Conservation (phyloP, 306 rosid species). For the Lagenaria siceraria region DNA sequence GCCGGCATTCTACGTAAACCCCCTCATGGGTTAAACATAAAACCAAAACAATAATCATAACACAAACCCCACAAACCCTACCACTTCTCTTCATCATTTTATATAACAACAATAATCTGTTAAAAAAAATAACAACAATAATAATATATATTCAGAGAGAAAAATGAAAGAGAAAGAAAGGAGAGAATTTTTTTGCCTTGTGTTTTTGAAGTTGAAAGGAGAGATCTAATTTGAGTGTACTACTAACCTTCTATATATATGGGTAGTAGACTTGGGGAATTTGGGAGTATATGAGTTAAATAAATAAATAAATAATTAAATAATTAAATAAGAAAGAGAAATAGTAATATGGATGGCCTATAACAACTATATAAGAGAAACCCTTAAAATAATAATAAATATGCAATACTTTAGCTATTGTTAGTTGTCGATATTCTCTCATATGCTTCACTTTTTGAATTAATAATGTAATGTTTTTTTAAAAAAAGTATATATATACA, state of each 20-base stretch:
- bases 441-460: background rate
- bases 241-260: background rate
- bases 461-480: background rate
- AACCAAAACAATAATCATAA: conserved; percentile 26
- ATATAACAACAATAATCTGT: no score
- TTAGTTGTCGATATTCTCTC: conserved; percentile 27
- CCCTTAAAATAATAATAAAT: conserved; percentile 7
- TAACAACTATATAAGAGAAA: conserved; percentile 15
- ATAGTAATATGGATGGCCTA: conserved; percentile 19
- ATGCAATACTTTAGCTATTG: conserved; percentile 5
- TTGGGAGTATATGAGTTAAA: background rate
- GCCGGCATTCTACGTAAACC: conserved; percentile 30
- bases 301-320: background rate
- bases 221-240: background rate
- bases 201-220: background rate
- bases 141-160: background rate
- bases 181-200: background rate
- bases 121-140: no score
- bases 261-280: background rate
- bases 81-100: conserved; percentile 21
- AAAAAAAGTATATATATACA: no score
- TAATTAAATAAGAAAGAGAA: background rate
- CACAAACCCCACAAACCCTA: conserved; percentile 5
- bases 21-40: conserved; percentile 17
- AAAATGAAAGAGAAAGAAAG: no score